phyloP scores from a whole-genome alignment of 495 filamentous ascomycete species.

The Barbatosphaeria neglecta region DNA sequence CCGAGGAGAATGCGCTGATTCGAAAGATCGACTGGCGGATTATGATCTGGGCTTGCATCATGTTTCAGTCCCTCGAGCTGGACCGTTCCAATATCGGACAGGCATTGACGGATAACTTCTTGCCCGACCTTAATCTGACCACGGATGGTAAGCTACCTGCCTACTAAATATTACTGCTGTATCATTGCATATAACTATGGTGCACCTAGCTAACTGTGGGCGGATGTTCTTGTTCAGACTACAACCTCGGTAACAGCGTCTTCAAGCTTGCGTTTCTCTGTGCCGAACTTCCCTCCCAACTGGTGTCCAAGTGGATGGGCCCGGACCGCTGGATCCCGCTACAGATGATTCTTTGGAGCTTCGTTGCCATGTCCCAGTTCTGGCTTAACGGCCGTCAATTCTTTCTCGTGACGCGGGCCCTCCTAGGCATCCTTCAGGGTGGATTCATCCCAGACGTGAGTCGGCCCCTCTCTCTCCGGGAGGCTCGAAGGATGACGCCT shows the following conservation, averaged over 20 bases:
- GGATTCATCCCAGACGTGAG: constrained; percentile 47
- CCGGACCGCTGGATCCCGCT: constrained; percentile 79
- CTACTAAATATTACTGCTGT: too few relatives aligned
- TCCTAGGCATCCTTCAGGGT: constrained; percentile 67
- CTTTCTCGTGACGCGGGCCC: constrained; percentile 51
- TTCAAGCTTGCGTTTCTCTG: constrained; percentile 58
- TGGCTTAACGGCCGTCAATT: constrained; percentile 47
- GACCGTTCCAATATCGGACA: constrained; percentile 56
- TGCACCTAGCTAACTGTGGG: too few relatives aligned
- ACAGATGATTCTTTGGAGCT: constrained; percentile 69
- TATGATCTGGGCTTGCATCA: constrained; percentile 56
- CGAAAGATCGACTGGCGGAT: constrained; percentile 29
- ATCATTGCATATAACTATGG: too few relatives aligned
- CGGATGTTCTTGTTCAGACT: too few relatives aligned
- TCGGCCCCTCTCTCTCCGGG: too few relatives aligned
- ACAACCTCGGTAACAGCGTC: constrained; percentile 68
- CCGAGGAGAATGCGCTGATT: constrained; percentile 23
- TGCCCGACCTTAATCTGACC: constrained; percentile 19
- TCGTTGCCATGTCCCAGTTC: constrained; percentile 58
- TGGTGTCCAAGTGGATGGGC: constrained; percentile 65
- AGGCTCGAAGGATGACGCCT: neutral
- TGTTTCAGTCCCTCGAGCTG: constrained; percentile 74
- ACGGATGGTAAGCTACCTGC: constrained; percentile 27
- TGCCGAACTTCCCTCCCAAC: constrained; percentile 67
- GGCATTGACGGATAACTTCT: constrained; percentile 28